These are phyloP conservation scores for Phytopythium litorale DNA, from an alignment of 352 stramenopile genomes.

Conservation along the genomic window DNA sequence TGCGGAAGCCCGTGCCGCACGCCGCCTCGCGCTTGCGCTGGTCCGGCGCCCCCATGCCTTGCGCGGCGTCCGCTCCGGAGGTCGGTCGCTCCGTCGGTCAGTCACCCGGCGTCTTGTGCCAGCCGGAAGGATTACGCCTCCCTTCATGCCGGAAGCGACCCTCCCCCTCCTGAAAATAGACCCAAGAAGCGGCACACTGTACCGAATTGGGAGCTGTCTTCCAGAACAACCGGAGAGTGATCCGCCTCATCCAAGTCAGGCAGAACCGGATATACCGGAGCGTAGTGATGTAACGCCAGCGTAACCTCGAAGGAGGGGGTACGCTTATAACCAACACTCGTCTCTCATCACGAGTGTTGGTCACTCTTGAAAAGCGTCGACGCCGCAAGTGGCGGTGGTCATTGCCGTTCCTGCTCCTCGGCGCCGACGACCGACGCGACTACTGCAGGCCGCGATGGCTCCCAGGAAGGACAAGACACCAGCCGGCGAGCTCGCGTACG, in stretches of 20 bases:
- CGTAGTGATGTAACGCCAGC: no score
- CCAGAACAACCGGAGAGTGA: neutral
- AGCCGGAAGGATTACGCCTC: neutral
- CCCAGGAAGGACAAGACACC: conserved; percentile 13
- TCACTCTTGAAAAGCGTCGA: neutral
- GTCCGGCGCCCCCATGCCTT: conserved; percentile 30
- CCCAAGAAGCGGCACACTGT: neutral
- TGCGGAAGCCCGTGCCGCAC: conserved; percentile 79
- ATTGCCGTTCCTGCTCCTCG: neutral
- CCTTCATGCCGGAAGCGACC: neutral
- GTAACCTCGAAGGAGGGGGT: neutral
- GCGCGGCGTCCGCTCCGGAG: conserved; percentile 5
- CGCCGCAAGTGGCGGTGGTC: neutral
- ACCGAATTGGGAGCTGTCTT: neutral
- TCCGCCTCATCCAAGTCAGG: no score
- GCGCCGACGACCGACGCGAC: neutral
- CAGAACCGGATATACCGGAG: no score
- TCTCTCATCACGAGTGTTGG: neutral
- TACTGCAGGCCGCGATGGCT: neutral
- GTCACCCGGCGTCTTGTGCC: neutral
- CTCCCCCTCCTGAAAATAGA: neutral
- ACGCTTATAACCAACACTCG: conserved; percentile 17
- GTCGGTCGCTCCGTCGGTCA: neutral
- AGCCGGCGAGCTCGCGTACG: conserved; percentile 41
- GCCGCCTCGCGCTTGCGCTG: conserved; percentile 39